These are phyloP conservation scores for Scorias spongiosa DNA, from an alignment of 2,329 filamentous ascomycete genomes.

Conservation along the genomic window DNA sequence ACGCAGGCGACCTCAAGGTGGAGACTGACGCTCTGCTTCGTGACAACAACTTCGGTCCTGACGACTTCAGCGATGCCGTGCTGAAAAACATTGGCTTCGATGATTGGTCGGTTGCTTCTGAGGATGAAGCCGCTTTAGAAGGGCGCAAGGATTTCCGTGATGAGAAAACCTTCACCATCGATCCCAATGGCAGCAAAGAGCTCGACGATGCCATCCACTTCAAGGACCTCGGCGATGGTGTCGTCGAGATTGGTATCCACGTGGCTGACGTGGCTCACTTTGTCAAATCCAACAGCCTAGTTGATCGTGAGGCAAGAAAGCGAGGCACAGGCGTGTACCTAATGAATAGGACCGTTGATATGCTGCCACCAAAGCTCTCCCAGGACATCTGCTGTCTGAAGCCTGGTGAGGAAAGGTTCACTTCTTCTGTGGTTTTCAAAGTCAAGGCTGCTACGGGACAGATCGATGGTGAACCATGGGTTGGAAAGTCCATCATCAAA, in stretches of 20 bases:
- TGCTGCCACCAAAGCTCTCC: conserved; percentile 76
- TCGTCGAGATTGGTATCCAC: conserved; percentile 88
- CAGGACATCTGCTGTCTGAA: conserved; percentile 76
- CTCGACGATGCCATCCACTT: conserved; percentile 88
- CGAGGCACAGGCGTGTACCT: conserved; percentile 91
- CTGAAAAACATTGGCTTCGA: conserved; percentile 82
- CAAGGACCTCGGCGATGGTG: conserved; percentile 67
- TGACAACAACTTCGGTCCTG: conserved; percentile 96
- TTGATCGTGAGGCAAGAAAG: conserved; percentile 96
- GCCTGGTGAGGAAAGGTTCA: conserved; percentile 77
- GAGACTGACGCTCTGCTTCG: conserved; percentile 93
- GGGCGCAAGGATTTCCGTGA: conserved; percentile 78
- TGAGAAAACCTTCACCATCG: conserved; percentile 82
- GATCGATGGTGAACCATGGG: conserved; percentile 77
- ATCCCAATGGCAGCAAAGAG: conserved; percentile 74
- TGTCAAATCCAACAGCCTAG: conserved; percentile 86
- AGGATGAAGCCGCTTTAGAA: conserved; percentile 59
- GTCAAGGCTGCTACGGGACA: conserved; percentile 73
- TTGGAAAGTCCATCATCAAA: conserved; percentile 87
- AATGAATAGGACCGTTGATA: conserved; percentile 72
- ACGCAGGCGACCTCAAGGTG: conserved; percentile 93
- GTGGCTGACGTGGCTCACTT: conserved; percentile 93
- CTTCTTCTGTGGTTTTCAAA: conserved; percentile 84
- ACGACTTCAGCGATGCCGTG: conserved; percentile 95
- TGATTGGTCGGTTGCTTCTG: conserved; percentile 75